Percentiles rank a stretch among this genome's conserved stretches.
These are phyloP conservation scores for Beauveria sp. DNA, from an alignment of 2,329 filamentous ascomycete genomes.

Conservation along the genomic window DNA sequence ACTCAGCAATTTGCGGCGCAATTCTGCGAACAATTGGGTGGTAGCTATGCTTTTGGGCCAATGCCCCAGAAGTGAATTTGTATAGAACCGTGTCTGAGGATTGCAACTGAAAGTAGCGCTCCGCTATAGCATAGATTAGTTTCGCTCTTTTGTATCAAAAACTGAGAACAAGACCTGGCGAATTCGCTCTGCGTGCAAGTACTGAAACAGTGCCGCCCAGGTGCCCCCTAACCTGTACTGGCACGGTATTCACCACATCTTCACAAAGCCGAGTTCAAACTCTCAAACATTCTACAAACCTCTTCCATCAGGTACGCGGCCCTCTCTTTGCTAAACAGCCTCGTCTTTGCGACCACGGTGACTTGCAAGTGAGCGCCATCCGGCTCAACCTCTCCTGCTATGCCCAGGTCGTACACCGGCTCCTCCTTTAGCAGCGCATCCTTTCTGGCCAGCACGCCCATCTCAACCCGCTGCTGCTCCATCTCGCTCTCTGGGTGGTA, in stretches of 20 bases:
- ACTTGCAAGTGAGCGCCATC: not conserved
- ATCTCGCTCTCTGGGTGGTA: not conserved
- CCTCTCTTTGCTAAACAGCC: not conserved
- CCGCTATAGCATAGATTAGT: too few species aligned
- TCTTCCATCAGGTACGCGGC: not conserved
- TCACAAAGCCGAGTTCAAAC: not conserved
- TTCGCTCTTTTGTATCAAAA: too few species aligned
- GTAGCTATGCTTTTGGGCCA: too few species aligned
- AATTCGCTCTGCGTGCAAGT: too few species aligned
- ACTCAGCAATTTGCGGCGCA: too few species aligned
- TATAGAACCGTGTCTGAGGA: too few species aligned
- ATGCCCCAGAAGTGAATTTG: too few species aligned
- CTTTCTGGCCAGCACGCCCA: constrained; percentile 1
- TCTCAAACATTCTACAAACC: not conserved
- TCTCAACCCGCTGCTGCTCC: not conserved
- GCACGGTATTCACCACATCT: not conserved
- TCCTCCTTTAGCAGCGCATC: not conserved
- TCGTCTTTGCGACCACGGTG: not conserved
- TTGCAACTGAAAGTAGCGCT: too few species aligned
- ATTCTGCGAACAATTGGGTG: too few species aligned
- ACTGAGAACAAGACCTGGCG: too few species aligned
- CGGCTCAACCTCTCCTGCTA: constrained; percentile 1
- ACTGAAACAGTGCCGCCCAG: not conserved
- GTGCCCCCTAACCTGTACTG: too few species aligned
- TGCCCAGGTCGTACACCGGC: not conserved